These are phyloP conservation scores for Eucalyptus paniculata DNA, from an alignment of 345 rosid species.

Conservation along the genomic window DNA sequence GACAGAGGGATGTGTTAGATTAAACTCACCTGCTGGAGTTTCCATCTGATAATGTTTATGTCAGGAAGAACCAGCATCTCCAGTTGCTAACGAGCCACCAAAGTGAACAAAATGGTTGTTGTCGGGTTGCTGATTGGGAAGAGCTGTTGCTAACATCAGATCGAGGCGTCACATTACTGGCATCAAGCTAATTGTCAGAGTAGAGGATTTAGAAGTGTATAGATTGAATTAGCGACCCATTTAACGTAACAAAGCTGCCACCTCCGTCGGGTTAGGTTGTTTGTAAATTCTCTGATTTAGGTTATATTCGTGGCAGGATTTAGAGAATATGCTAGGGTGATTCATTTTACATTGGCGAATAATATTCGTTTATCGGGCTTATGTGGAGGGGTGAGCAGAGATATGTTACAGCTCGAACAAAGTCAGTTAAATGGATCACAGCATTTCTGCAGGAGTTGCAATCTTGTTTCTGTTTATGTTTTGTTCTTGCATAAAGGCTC, in stretches of 20 bases:
- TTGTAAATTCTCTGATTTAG: neutral
- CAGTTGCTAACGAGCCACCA: neutral
- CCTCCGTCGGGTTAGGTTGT: neutral
- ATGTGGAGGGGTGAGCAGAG: neutral
- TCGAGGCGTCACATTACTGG: neutral
- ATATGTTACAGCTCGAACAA: neutral
- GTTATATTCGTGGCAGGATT: neutral
- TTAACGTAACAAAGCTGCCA: slow-evolving; percentile 9
- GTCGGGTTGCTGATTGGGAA: neutral
- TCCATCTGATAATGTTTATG: neutral
- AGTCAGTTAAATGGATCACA: neutral
- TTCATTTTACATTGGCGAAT: neutral
- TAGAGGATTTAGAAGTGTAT: neutral
- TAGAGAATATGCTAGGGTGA: neutral
- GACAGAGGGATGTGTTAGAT: neutral
- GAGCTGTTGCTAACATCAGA: neutral
- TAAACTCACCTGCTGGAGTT: neutral
- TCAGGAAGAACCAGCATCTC: neutral
- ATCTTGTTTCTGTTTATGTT: neutral
- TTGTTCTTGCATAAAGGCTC: neutral
- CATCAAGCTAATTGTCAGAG: neutral
- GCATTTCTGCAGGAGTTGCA: neutral
- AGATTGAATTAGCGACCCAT: neutral
- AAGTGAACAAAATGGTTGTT: neutral
- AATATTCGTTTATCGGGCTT: neutral